These are phyloP conservation scores for Plenodomus tracheiphilus DNA, from an alignment of 2,329 filamentous ascomycete species.

Conservation along the genomic window DNA sequence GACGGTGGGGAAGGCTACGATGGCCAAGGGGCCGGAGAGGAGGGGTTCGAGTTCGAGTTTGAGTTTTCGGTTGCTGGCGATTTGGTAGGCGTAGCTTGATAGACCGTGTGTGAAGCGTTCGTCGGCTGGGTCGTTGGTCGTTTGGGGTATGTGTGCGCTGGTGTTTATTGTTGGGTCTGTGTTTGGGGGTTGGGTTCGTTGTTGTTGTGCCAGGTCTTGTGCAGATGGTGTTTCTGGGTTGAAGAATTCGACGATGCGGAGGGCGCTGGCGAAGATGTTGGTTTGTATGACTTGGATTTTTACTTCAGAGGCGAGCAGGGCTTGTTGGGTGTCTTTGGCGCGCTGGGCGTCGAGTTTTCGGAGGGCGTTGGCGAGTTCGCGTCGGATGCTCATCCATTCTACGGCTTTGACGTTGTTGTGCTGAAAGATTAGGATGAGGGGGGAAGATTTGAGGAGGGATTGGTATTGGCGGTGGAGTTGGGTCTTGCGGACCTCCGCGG, in stretches of 20 bases:
- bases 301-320: constrained; percentile 63
- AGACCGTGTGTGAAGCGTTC: constrained; percentile 63
- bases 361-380: constrained; percentile 67
- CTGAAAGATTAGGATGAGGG: constrained; percentile 84
- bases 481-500: constrained; percentile 83
- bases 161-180: constrained; percentile 39
- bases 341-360: constrained; percentile 69
- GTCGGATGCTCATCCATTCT: constrained; percentile 73
- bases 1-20: constrained; percentile 78
- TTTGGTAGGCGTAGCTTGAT: constrained; percentile 58
- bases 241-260: constrained; percentile 85
- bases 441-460: constrained; percentile 81
- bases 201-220: constrained; percentile 25
- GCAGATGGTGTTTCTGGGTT: constrained; percentile 35
- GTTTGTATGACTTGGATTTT: constrained; percentile 85
- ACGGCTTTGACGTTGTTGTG: constrained; percentile 75
- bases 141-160: constrained; percentile 38
- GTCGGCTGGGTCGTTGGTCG: constrained; percentile 48
- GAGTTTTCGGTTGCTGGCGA: constrained; percentile 54
- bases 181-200: no score
- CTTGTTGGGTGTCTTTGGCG: constrained; percentile 58
- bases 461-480: constrained; percentile 88
- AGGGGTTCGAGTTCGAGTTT: constrained; percentile 71
- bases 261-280: constrained; percentile 82
- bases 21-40: constrained; percentile 77